Evolutionary conservation across 768 basidiomycete genomes (phyloP), one percentile per base, ranked within the genome.

Genomic region (Suillus sp.): DNA sequence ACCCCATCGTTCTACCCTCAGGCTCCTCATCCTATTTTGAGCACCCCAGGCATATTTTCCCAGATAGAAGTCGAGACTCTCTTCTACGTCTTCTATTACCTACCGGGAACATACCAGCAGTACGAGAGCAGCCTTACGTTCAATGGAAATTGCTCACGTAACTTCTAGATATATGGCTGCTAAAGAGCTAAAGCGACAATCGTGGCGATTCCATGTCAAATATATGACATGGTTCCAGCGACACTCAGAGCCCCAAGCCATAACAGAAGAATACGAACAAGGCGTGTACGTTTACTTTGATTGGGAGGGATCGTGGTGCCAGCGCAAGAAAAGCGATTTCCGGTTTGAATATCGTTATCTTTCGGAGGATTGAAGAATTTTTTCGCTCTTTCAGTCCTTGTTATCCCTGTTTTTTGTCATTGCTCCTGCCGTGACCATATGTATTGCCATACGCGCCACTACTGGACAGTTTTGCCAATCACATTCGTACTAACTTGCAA

Each of bases 181-280:
- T 6, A 94, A 93, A 72, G 97, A 99, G 77, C 82, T 99, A 67
- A 99, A 99, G 80, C 85, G 92, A 57, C 96, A 98, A 74, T 95
- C 94, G 45, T 99, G 97, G 97, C 88, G 97, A 56, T 99, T 99
- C 83, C 97, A 99, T 76, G 93, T 98, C 65, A 98, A 99, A 78
- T 99, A 98, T 74, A 80, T 99, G 65, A 99, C 97, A 35, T 99
- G 97, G 96, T 99, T 99, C 86, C 97, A 99, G 76, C 87, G 97
- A 42, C 94, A 97, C 71, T 95, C 94, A 27, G 96, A 99, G 72
- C 97, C 97, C 10, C 94, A 96, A 72, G 95, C 95, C 1, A 98
- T 99, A 74, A 99, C 97, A 59, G 96, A 99, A 70, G 96, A 99
- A 75, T 99, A 98, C 75, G 97, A 99, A 78, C 96, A 99, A 79